A percentile compares a stretch with the other conserved stretches of the same genome.
Conservation (phyloP, 2,329 filamentous ascomycete species). For the Fusarium robinianum region DNA sequence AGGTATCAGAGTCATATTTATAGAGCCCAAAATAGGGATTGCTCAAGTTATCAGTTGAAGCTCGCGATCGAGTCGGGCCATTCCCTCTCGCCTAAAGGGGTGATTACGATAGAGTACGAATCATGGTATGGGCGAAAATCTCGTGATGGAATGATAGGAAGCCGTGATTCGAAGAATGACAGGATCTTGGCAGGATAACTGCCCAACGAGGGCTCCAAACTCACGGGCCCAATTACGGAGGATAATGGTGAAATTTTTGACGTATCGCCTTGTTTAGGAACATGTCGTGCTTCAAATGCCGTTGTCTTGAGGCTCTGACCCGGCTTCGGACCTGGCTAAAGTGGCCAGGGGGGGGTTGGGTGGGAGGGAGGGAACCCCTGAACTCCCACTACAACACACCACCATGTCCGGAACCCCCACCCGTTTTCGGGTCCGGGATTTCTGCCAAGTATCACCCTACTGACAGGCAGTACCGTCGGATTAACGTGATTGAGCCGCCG, state of each 20-base stretch:
- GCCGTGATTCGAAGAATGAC: constrained; percentile 15
- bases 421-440: constrained; percentile 8
- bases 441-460: constrained; percentile 8
- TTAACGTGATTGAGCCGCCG: constrained; percentile 25
- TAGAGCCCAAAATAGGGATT: constrained; percentile 1
- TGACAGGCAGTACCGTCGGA: constrained; percentile 11
- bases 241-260: neutral
- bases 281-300: constrained; percentile 25
- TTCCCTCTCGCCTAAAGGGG: constrained; percentile 21
- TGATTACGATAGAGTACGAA: constrained; percentile 24
- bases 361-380: neutral
- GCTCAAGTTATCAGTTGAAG: neutral
- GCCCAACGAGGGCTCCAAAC: constrained; percentile 20
- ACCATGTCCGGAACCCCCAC: constrained; percentile 3
- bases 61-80: constrained; percentile 12
- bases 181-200: constrained; percentile 12
- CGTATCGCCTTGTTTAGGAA: constrained; percentile 2
- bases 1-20: constrained; percentile 17
- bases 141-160: constrained; percentile 22
- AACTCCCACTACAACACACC: no score
- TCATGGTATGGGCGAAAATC: constrained; percentile 25
- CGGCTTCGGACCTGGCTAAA: constrained; percentile 3
- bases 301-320: constrained; percentile 29
- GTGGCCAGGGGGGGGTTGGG: constrained; percentile 6
- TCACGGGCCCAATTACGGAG: constrained; percentile 4